A percentile compares a stretch with the other conserved stretches of the same genome.
Conservation (phyloP, 352 stramenopile genomes). For the Globisporangium rhizosaccharum region DNA sequence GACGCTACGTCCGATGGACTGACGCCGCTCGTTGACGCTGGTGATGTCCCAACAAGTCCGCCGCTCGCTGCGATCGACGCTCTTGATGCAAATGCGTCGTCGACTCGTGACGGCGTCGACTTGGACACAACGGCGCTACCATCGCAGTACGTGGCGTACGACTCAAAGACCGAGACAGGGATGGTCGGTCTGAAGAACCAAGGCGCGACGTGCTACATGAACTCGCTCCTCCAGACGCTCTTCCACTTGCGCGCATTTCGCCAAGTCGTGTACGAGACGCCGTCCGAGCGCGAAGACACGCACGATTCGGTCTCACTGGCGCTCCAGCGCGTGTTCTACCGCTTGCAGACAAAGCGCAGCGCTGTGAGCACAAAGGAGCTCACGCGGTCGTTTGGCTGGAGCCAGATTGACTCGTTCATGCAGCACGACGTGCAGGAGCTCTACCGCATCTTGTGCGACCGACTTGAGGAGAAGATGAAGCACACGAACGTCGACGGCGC, state of each 20-base stretch:
- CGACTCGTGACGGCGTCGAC: background rate
- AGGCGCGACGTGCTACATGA: slow-evolving; percentile 92
- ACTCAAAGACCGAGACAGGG: slow-evolving; percentile 77
- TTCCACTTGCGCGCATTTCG: slow-evolving; percentile 87
- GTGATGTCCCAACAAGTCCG: slow-evolving; percentile 9
- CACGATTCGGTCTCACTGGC: slow-evolving; percentile 81
- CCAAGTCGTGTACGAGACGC: slow-evolving; percentile 80
- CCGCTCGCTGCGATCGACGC: slow-evolving; percentile 17
- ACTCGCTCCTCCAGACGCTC: slow-evolving; percentile 90
- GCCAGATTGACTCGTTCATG: slow-evolving; percentile 87
- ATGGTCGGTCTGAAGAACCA: slow-evolving; percentile 89
- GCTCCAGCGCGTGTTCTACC: slow-evolving; percentile 83
- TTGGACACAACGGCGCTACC: background rate
- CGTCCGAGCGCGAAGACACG: slow-evolving; percentile 71
- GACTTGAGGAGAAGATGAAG: slow-evolving; percentile 93
- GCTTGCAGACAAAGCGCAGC: slow-evolving; percentile 61
- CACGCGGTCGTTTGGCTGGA: slow-evolving; percentile 92
- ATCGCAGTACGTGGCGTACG: slow-evolving; percentile 41
- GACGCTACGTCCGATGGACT: slow-evolving; percentile 3
- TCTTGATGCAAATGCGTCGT: slow-evolving; percentile 5
- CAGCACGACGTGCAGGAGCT: slow-evolving; percentile 93
- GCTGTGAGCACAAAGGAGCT: slow-evolving; percentile 91
- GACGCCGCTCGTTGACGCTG: no score
- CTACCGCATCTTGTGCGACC: slow-evolving; percentile 89
- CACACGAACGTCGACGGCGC: slow-evolving; percentile 69